Percentiles rank a stretch among this genome's conserved stretches.
These are phyloP conservation scores for Ophiostoma piceae DNA, from an alignment of 2,329 filamentous ascomycete genomes.

Conservation along the genomic window DNA sequence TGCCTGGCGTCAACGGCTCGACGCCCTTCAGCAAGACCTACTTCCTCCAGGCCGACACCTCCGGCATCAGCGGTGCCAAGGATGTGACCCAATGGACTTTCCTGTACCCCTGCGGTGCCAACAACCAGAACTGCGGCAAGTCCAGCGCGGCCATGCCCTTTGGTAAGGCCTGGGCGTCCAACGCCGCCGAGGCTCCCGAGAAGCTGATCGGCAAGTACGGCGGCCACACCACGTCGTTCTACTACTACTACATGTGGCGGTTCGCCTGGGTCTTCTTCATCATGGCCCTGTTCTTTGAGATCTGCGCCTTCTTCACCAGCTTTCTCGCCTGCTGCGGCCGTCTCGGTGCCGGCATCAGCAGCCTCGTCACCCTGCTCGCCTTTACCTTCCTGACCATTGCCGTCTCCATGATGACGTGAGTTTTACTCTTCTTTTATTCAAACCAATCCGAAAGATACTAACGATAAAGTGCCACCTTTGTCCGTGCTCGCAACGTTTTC, in stretches of 20 bases:
- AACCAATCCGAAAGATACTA: slow-evolving; percentile 23
- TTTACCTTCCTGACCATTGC: slow-evolving; percentile 65
- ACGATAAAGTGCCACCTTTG: slow-evolving; percentile 51
- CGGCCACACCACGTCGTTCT: slow-evolving; percentile 48
- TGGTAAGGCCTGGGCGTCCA: slow-evolving; percentile 61
- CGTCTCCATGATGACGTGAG: slow-evolving; percentile 71
- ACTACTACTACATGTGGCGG: slow-evolving; percentile 78
- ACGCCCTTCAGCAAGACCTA: slow-evolving; percentile 67
- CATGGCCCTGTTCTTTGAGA: slow-evolving; percentile 74
- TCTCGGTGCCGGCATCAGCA: slow-evolving; percentile 63
- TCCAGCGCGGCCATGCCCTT: slow-evolving; percentile 61
- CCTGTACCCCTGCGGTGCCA: slow-evolving; percentile 71
- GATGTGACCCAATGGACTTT: slow-evolving; percentile 78
- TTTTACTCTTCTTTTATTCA: slow-evolving; percentile 6
- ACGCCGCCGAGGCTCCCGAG: slow-evolving; percentile 42
- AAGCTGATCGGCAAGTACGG: slow-evolving; percentile 50
- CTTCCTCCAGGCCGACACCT: slow-evolving; percentile 77
- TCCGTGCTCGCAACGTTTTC: slow-evolving; percentile 65
- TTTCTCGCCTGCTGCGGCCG: slow-evolving; percentile 67
- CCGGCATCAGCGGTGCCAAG: slow-evolving; percentile 63
- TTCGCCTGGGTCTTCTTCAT: slow-evolving; percentile 93
- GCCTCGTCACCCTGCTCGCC: slow-evolving; percentile 52
- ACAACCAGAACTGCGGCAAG: slow-evolving; percentile 59
- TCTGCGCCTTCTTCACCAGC: slow-evolving; percentile 60
- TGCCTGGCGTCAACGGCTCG: slow-evolving; percentile 47